Evolutionary conservation across 2,329 filamentous ascomycete genomes (phyloP), one percentile per base, ranked within the genome.

Genomic region (Ceratocystis eucalypticola): DNA sequence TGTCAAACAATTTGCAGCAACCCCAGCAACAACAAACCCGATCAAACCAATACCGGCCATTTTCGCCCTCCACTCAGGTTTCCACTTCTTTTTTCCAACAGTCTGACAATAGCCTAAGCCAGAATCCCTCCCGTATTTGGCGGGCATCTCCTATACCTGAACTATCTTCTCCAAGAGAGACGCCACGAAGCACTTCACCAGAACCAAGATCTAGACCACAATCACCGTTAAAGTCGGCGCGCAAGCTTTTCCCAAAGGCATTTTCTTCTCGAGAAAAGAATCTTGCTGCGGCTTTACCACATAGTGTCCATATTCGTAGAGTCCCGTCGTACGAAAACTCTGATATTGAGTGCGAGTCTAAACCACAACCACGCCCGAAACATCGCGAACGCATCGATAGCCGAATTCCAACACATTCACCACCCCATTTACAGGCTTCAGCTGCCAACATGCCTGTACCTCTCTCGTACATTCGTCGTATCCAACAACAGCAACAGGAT

Each of bases 391-490:
- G 12, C 17, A 30, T 65, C 10, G 44, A 33, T 30, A 61, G 55
- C 41, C 45, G 25, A 7, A 22, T 62, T 25, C 55, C 25, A 33
- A 41, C 44, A 55, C 59, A 44, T 41, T 57, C 17, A 50, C 41
- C 12, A 20, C 20, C 45, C 7, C 30, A 22, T 20, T 50, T 53
- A 25, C 30, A 10, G 45, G 30, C 33, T 25, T 15, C 17, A 57
- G 17, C 45, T 7, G 44, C 46, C 53, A 59, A 53, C 10, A 67
- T 67, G 61, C 62, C 66, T 37, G 66, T 65, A 20, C 66, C 66
- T 12, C 53, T 50, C 28, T 65, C 53, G 7, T 67, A 67, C 33
- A 67, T 65, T 22, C 62, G 53, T 30, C 62, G 50, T 15, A 45
- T 61, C 5, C 62, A 41, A 12, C 48, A 65, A 17, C 66, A 64